Base-by-base conservation (phyloP, 352 stramenopile species). In the Aphanomyces stellatus region DNA sequence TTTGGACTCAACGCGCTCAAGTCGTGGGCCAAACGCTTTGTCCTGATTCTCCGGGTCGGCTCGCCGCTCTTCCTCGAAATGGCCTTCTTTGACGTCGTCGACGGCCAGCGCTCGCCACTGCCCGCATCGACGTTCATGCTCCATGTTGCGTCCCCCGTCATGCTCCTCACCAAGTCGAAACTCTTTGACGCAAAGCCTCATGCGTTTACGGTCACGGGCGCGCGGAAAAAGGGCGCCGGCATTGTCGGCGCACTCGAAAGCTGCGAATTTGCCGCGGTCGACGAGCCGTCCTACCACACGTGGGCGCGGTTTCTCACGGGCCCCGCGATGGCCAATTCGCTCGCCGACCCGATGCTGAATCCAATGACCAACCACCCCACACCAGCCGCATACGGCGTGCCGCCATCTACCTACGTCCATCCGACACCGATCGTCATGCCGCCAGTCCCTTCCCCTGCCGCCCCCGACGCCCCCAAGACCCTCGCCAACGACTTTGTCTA, bases 31-130 rank as follows among this genome's bases (percentile, higher is more conserved):
- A 22, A 48, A 8, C 55, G 55, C 1, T 63, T 46, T 28, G 55
- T 43, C 17, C 31, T 63, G 24, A 30, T 63, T 7, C 25, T 63
- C 11, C 55, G 55, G 13, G 34, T 49, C 13, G 55, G 55, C 13
- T 63, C 55, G 55, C 55, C 30, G n/a, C 30, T 46, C 13, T 42
- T 49, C 15, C 55, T 63, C 22, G 55, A 63, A 28, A 34, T 63
- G 33, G 30, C 31, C 17, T 43, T 63, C 30, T 63, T 51, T 28
- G 55, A 63, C 25, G 55, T 63, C 15, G n/a, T 42, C 22, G 31
- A 63, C 8, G 55, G 55, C 24, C 55, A 49, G 40, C 34, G 55
- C 4, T 43, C 55, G 8, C 55, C 55, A 17, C 22, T 63, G 6
- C 55, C 55, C 5, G 22, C 31, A 34, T 63, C 31, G 13, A 49